phyloP scores from a whole-genome alignment of 345 rosid species.

The Syzygium grande region DNA sequence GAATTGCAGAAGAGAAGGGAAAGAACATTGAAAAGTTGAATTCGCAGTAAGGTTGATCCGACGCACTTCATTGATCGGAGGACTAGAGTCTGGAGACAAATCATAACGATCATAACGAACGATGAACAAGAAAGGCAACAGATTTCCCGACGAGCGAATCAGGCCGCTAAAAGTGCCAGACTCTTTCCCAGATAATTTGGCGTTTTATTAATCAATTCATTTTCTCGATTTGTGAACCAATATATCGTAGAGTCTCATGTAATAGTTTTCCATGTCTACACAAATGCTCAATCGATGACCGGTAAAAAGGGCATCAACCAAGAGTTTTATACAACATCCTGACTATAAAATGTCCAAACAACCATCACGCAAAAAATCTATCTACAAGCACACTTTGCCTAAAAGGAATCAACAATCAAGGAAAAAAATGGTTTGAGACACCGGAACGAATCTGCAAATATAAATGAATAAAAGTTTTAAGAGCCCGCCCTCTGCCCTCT shows the following conservation, averaged over 20 bases:
- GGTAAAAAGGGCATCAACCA: background rate
- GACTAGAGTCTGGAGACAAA: background rate
- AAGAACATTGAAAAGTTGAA: background rate
- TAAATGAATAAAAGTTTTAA: background rate
- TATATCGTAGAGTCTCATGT: background rate
- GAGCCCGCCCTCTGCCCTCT: constrained; percentile 21
- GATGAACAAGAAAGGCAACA: background rate
- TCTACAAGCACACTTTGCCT: background rate
- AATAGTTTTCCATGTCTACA: background rate
- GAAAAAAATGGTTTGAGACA: background rate
- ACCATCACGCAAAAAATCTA: background rate
- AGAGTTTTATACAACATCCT: background rate
- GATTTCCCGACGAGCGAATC: background rate
- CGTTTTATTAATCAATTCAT: background rate
- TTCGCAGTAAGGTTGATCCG: background rate
- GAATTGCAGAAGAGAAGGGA: background rate
- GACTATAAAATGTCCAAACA: background rate
- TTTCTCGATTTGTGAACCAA: background rate
- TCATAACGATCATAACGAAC: background rate
- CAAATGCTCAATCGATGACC: background rate
- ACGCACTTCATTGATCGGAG: background rate
- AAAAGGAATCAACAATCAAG: background rate
- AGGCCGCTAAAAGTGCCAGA: background rate
- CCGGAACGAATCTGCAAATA: background rate
- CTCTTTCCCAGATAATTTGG: background rate